A percentile compares a stretch with the other conserved stretches of the same genome.
Evolutionary conservation across 495 filamentous ascomycete genomes (phyloP).

Genomic region (Wilcoxina mikolae): DNA sequence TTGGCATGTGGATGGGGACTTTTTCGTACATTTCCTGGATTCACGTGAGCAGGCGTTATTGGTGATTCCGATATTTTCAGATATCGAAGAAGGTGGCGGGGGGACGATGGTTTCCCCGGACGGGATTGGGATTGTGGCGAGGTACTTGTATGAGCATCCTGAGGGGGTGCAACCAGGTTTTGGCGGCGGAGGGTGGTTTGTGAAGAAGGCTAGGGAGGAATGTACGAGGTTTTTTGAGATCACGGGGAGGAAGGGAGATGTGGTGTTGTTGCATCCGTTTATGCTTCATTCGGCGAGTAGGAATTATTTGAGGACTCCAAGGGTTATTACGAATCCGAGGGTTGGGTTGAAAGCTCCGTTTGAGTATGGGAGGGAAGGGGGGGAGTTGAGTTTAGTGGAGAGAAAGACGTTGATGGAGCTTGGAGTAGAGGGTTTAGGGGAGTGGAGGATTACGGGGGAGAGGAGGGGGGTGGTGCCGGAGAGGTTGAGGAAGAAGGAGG

Average conservation of each 20-base stretch:
- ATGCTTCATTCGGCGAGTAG: constrained; percentile 54
- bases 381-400: constrained; percentile 53
- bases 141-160: constrained; percentile 48
- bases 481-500: constrained; percentile 28
- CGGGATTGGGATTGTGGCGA: constrained; percentile 43
- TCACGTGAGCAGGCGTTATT: constrained; percentile 57
- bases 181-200: constrained; percentile 41
- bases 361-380: constrained; percentile 42
- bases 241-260: constrained; percentile 49
- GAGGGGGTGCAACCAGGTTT: constrained; percentile 43
- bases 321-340: constrained; percentile 61
- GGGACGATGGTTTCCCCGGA: constrained; percentile 53
- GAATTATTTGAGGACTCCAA: constrained; percentile 43
- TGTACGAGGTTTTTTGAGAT: constrained; percentile 47
- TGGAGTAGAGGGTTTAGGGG: constrained; percentile 41
- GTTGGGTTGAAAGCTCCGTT: constrained; percentile 50
- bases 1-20: constrained; percentile 68
- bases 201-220: constrained; percentile 32
- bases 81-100: constrained; percentile 46
- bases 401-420: constrained; percentile 47
- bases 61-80: constrained; percentile 54
- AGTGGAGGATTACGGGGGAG: constrained; percentile 46
- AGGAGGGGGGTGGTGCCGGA: constrained; percentile 38
- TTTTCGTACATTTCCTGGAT: constrained; percentile 63
- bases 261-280: constrained; percentile 56